Evolutionary conservation across 495 filamentous ascomycete genomes (phyloP).

Genomic region (Parathielavia appendiculata): DNA sequence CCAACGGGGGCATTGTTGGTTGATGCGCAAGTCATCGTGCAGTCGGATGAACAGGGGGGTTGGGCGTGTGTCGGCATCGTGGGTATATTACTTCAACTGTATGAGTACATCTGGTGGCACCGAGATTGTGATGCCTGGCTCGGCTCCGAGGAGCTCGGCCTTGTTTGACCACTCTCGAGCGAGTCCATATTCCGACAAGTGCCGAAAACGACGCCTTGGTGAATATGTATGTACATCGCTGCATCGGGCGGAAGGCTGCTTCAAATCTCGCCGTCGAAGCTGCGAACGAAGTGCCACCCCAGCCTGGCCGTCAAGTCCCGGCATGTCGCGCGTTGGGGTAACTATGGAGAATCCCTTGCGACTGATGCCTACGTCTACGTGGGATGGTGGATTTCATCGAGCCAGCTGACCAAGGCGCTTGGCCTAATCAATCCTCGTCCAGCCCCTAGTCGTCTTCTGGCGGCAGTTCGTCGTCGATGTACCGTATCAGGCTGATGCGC

Average conservation of each 20-base stretch:
- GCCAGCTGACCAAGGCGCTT: not conserved
- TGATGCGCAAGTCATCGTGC: too few species aligned
- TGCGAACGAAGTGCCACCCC: not conserved
- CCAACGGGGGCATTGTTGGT: not conserved
- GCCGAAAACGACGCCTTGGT: too few species aligned
- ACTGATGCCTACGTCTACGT: not conserved
- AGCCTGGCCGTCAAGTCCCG: not conserved
- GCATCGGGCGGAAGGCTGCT: not conserved
- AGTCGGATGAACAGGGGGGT: too few species aligned
- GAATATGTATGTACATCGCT: not conserved
- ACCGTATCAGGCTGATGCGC: constrained; percentile 85
- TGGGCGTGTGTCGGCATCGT: too few species aligned
- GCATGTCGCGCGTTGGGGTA: not conserved
- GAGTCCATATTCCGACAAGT: not conserved
- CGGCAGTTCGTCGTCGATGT: constrained; percentile 96
- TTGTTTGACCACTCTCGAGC: not conserved
- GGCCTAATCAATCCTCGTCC: not conserved
- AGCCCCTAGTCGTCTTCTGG: constrained; percentile 78
- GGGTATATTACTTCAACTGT: too few species aligned
- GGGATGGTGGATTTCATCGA: not conserved
- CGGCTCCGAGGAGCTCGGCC: too few species aligned
- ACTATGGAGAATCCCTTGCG: not conserved
- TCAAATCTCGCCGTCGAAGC: not conserved
- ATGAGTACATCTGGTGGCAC: too few species aligned
- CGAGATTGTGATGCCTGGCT: too few species aligned